Evolutionary conservation across 805 yeast species (phyloP), one percentile per base, ranked within the genome.

Genomic region (Nakazawaea wickerhamii): DNA sequence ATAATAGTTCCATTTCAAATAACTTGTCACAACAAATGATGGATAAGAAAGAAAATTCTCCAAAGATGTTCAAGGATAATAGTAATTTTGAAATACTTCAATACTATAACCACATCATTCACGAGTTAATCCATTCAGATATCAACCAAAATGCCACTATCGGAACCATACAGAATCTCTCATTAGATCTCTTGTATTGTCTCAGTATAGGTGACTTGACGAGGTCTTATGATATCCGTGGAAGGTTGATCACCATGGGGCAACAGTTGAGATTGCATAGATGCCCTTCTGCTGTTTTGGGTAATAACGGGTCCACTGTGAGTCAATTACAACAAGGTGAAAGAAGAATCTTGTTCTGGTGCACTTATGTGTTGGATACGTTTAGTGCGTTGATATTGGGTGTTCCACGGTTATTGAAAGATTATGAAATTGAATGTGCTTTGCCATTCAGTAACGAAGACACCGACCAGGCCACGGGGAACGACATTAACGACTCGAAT

Each of bases 351-450:
- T 61, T 86, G 30, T 89, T 89, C 52, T 89, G 96, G 96, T 79
- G 87, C 48, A 75, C 81, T 34, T 88, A 85, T 59, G 71, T 80
- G 22, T 67, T 89, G 49, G 96, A 89, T 57, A 71, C 79, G 3
- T 85, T 85, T 55, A 68, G 86, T 20, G 78, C 91, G 3, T 71
- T 85, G 46, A 80, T 80, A 45, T 63, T 88, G 37, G 96, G 96
- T 36, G 85, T 86, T 30, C 96, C 96, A 4, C 67, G 95, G 48
- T 62, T 87, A 37, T 61, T 88, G 21, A 83, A 83, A 53, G 95
- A 86, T 55, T 77, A 76, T 53, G 95, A 86, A 57, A 78, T 88
- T 39, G 95, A 87, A 58, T 87, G 95, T 67, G 90, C 91, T 1
- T 62, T 84, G 52, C 96, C 96, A 1, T 77, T 83, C 39, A 64